Base-by-base conservation (phyloP, 441 rosid species). In the Eruca vesicaria region DNA sequence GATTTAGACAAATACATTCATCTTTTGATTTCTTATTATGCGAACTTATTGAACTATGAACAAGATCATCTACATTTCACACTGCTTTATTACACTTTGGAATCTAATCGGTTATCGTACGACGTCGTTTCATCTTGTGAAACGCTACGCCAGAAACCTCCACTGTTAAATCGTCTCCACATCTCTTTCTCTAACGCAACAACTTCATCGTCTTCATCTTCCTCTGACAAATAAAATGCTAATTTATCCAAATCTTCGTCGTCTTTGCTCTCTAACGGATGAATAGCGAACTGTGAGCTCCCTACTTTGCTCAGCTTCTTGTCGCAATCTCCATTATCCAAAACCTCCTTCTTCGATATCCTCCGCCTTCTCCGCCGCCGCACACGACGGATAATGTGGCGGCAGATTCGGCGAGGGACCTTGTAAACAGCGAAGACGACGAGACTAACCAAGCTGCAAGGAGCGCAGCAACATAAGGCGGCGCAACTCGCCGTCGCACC, bases 121-220 rank as follows among this genome's bases (percentile, higher is more conserved):
- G 79, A 26, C 77, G 36, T 28, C 50, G 81, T 68, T 71, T 86
- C 93, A 45, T 78, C 81, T 73, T 84, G 87, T 0, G 94, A 89
- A 32, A 84, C 83, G 64, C 97, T 91, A 63, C 95, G 81, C 92
- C 95, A 86, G 67, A 91, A 91, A 11, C 97, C 93, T 11, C 86
- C 81, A 15, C 83, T 68, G 53, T 83, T 75, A 69, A 91, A 89
- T 31, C 63, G 88, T 7, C 81, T 82, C 95, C 87, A 86, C 93
- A 91, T 91, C 84, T 91, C 90, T 52, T 84, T 79, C 85, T 91
- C 97, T 19, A 89, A 74, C 63, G 75, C 78, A 74, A 70, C 26
- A 81, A 84, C 83, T 32, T 78, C 87, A 31, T 82, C 88, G 28
- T 79, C 86, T 9, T 73, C 79, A 21, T 79, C 62, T 0, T 60